A percentile compares a stretch with the other conserved stretches of the same genome.
Conservation (phyloP, 2,329 filamentous ascomycete species). For the Ambrosiella xylebori region DNA sequence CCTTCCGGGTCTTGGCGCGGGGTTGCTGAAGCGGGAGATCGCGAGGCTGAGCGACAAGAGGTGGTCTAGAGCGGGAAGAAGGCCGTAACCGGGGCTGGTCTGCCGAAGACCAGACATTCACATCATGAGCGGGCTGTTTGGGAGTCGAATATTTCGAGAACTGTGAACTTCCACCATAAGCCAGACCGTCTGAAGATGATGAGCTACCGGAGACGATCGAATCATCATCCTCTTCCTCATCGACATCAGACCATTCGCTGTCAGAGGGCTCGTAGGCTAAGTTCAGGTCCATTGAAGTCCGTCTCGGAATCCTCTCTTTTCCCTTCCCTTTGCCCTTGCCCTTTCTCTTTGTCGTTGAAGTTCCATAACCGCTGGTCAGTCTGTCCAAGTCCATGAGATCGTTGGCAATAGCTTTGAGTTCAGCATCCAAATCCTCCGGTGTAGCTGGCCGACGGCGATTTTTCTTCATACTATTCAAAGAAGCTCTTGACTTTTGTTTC, state of each 20-base stretch:
- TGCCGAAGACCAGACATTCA: neutral
- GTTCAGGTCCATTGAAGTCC: neutral
- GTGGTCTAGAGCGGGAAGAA: neutral
- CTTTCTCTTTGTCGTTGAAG: neutral
- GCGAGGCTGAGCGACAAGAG: neutral
- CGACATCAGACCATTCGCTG: slow-evolving; percentile 1
- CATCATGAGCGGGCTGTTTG: neutral
- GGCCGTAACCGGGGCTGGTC: neutral
- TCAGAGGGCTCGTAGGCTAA: slow-evolving; percentile 7
- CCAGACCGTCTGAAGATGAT: slow-evolving; percentile 9
- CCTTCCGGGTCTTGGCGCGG: neutral
- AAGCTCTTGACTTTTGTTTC: neutral
- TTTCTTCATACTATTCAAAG: neutral
- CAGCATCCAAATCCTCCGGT: neutral
- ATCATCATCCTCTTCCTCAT: slow-evolving; percentile 7
- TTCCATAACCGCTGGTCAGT: neutral
- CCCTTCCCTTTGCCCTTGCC: neutral
- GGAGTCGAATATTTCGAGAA: neutral
- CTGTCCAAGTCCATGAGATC: slow-evolving; percentile 1
- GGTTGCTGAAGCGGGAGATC: neutral
- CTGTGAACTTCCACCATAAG: neutral
- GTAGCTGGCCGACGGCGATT: neutral
- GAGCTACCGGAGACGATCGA: slow-evolving; percentile 1
- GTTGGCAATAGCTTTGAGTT: neutral
- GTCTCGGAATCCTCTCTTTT: slow-evolving; percentile 5